These are phyloP conservation scores for Circinella minor DNA, from an alignment of 371 early-diverging fungal genomes.

Conservation along the genomic window DNA sequence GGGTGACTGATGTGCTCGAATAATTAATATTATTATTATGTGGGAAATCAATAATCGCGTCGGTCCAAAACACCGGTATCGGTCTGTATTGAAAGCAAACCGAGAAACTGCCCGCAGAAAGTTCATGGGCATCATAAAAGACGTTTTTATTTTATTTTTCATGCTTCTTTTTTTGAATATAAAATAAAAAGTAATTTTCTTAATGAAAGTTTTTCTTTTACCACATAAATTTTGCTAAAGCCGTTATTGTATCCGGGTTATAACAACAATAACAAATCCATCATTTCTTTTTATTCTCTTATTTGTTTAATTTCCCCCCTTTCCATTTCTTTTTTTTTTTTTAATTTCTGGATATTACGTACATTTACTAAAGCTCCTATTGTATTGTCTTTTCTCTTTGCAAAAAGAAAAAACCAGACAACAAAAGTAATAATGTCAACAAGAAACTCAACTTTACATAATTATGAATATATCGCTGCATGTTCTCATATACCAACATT, in stretches of 20 bases:
- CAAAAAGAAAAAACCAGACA: background rate
- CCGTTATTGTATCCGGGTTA: slow-evolving; percentile 3
- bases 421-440: background rate
- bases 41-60: background rate
- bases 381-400: background rate
- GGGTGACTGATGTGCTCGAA: no score
- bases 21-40: no score
- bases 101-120: slow-evolving; percentile 6
- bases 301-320: background rate
- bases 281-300: slow-evolving; percentile 1
- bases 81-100: slow-evolving; percentile 1
- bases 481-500: slow-evolving; percentile 20
- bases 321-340: background rate
- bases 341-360: background rate
- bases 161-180: no score
- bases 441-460: slow-evolving; percentile 13
- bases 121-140: background rate
- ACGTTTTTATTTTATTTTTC: background rate
- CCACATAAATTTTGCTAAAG: background rate
- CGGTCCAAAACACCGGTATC: slow-evolving; percentile 8
- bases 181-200: no score
- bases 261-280: background rate
- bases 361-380: background rate
- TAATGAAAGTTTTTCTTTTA: background rate
- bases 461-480: slow-evolving; percentile 18